phyloP scores from a whole-genome alignment of 305 asterid species.

The Rubia balearica region DNA sequence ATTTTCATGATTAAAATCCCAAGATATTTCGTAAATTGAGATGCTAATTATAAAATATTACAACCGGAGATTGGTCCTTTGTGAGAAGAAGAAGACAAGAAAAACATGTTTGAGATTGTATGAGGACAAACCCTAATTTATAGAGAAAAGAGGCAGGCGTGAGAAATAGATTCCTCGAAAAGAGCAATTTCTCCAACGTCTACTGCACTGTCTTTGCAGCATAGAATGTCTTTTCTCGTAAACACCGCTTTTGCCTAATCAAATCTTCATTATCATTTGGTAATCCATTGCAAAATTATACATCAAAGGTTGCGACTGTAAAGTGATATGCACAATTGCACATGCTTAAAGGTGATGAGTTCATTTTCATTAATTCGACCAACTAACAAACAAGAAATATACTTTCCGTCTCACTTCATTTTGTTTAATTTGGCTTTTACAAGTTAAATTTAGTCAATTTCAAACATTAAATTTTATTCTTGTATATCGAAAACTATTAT shows the following conservation, averaged over 20 bases:
- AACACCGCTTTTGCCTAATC: not conserved
- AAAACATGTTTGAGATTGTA: not conserved
- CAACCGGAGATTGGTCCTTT: too few relatives aligned
- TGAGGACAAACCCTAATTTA: conserved; percentile 7
- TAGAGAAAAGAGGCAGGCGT: conserved; percentile 16
- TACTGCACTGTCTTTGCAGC: conserved; percentile 12
- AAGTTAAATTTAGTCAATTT: too few relatives aligned
- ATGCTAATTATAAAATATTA: too few relatives aligned
- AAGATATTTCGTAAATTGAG: too few relatives aligned
- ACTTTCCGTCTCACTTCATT: too few relatives aligned
- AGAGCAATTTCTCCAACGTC: conserved; percentile 15
- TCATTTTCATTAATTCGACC: not conserved
- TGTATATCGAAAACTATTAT: too few relatives aligned
- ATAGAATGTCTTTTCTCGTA: conserved; percentile 49
- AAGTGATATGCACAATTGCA: conserved; percentile 14
- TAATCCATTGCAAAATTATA: conserved; percentile 12
- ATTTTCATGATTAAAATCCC: too few relatives aligned
- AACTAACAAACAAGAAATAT: conserved; percentile 8
- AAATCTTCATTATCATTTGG: not conserved
- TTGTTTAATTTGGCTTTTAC: too few relatives aligned
- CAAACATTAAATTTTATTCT: too few relatives aligned
- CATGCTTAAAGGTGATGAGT: conserved; percentile 5
- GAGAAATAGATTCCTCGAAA: conserved; percentile 18
- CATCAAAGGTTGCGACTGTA: conserved; percentile 4
- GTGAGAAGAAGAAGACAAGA: too few relatives aligned